Evolutionary conservation across 495 filamentous ascomycete species (phyloP), one percentile per base, ranked within the genome.

Genomic region (Penicillium dipodomyicola): DNA sequence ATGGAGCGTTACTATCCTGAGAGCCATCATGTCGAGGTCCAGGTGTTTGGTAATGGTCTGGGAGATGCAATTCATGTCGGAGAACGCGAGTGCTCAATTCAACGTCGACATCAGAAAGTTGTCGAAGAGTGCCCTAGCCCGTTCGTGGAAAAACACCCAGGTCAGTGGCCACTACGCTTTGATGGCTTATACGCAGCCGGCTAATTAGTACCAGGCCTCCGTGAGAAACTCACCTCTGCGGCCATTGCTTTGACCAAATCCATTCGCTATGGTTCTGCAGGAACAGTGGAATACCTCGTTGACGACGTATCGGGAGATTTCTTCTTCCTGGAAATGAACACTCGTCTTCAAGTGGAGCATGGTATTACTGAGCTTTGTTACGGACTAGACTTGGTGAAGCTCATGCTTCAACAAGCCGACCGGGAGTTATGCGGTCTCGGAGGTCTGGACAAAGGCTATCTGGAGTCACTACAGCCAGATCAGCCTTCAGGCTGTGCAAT

Each of bases 261-360:
- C 4, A 74, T 86, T 29, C 73, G 77, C n/a, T 87, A 87, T 55
- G 72, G 68, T 14, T 81, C 77, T 6, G 83, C 80, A 5, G 85
- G 85, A 0, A 88, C 85, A 0, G 74, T 88, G 14, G 84, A 87
- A 61, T 88, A 78, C 61, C 74, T 88, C 3, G 82, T 87, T 11
- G 82, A 88, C 60, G 83, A 84, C 52, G 67, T 73, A 33, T 78
- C 77, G 0, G 76, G 74, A 0, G 73, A 78, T 10, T 85, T 84
- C 68, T 88, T 82, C 67, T 88, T 88, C 57, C 72, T 87, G 5
- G 85, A 88, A 61, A 84, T 88, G 81, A 87, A 87, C 61, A 85
- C 85, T 0, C 72, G 85, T 33, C 68, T 87, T 9, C 85, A 88
- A 56, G 85, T 88, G 27, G 85, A 88, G 67, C 85, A 87, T 65